These are phyloP conservation scores for Sporothrix sp. DNA, from an alignment of 2,329 filamentous ascomycete genomes.

Conservation along the genomic window DNA sequence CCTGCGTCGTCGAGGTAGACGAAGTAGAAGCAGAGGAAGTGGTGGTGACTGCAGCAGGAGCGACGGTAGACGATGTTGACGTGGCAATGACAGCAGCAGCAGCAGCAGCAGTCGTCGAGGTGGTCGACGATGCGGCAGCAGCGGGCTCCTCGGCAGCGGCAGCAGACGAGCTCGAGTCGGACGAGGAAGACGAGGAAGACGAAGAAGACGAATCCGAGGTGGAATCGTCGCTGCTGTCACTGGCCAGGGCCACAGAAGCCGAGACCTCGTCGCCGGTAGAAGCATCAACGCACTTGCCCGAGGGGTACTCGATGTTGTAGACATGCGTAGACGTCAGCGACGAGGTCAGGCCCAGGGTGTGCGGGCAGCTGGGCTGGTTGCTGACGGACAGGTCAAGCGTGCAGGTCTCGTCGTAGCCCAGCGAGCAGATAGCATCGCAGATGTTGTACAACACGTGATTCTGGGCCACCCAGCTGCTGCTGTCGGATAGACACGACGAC, in stretches of 20 bases:
- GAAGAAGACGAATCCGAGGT: too few species aligned
- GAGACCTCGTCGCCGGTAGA: slow-evolving; percentile 20
- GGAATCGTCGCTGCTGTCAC: background rate
- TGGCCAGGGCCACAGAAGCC: slow-evolving; percentile 2
- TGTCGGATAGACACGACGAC: slow-evolving; percentile 32
- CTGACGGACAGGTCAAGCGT: slow-evolving; percentile 26
- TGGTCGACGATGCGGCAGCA: background rate
- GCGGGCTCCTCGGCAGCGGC: background rate
- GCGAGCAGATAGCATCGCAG: slow-evolving; percentile 38
- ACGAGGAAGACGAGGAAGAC: background rate
- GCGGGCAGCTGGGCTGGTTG: slow-evolving; percentile 44
- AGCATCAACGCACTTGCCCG: slow-evolving; percentile 33
- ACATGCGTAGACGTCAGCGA: slow-evolving; percentile 32
- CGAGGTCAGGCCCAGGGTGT: slow-evolving; percentile 32
- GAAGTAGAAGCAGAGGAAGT: slow-evolving; percentile 1
- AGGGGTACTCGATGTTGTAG: slow-evolving; percentile 42
- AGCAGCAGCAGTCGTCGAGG: background rate
- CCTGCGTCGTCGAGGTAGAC: background rate
- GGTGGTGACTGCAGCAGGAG: background rate
- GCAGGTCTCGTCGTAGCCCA: slow-evolving; percentile 43
- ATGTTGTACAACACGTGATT: slow-evolving; percentile 47
- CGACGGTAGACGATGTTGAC: background rate
- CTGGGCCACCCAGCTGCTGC: slow-evolving; percentile 40
- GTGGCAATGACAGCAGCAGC: background rate
- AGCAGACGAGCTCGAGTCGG: background rate